Conservation (phyloP, 306 rosid genomes). For the Sesbania bispinosa region DNA sequence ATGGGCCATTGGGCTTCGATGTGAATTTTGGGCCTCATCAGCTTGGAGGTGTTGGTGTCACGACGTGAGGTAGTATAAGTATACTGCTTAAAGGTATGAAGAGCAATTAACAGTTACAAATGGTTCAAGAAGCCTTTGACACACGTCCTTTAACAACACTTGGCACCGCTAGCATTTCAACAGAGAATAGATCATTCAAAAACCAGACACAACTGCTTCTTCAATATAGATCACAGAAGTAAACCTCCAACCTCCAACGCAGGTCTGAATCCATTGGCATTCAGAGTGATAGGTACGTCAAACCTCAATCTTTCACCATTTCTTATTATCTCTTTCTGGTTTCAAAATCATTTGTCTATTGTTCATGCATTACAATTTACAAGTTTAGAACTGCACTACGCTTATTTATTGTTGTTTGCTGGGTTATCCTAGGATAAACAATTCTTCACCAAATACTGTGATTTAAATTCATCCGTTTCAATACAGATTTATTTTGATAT, state of each 20-base stretch:
- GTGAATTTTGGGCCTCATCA: background rate
- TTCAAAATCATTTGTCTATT: background rate
- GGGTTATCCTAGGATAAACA: too few species aligned
- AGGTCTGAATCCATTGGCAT: constrained; percentile 31
- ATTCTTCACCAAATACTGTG: background rate
- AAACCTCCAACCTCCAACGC: too few species aligned
- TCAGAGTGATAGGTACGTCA: constrained; percentile 31
- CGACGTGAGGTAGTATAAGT: background rate
- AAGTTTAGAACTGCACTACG: background rate
- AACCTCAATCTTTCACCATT: background rate
- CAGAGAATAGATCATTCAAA: constrained; percentile 16
- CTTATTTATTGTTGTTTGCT: constrained; percentile 7
- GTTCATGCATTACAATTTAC: constrained; percentile 7
- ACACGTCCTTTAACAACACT: constrained; percentile 27
- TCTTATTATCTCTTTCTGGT: background rate
- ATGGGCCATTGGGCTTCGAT: too few species aligned
- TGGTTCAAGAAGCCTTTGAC: constrained; percentile 25
- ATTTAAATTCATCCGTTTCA: background rate
- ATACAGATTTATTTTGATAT: background rate
- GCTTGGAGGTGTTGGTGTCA: background rate
- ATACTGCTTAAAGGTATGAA: background rate
- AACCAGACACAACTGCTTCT: constrained; percentile 24
- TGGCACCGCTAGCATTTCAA: constrained; percentile 37
- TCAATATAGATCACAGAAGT: constrained; percentile 6
- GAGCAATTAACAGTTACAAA: background rate